A percentile compares a stretch with the other conserved stretches of the same genome.
Conservation (phyloP, 2,329 filamentous ascomycete species). For the Thielaviopsis euricoi region DNA sequence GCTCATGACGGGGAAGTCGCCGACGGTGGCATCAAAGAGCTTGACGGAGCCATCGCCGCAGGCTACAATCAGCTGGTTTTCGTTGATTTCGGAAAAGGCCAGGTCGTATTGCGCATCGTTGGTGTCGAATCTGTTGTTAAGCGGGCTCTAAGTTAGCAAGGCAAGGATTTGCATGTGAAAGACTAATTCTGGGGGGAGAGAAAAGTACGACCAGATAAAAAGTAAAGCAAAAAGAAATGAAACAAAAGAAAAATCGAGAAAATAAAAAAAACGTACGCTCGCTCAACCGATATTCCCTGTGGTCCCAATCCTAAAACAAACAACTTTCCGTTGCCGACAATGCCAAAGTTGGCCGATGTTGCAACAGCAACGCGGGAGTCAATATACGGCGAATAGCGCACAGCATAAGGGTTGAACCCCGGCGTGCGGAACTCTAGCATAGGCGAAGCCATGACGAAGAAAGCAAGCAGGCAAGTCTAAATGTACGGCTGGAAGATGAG, state of each 20-base stretch:
- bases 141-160: not conserved
- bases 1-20: conserved; percentile 74
- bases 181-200: not conserved
- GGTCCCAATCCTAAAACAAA: conserved; percentile 72
- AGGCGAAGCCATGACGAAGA: conserved; percentile 25
- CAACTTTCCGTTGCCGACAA: conserved; percentile 86
- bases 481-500: not conserved
- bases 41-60: conserved; percentile 91
- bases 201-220: not conserved
- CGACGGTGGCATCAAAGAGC: conserved; percentile 70
- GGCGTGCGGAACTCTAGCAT: conserved; percentile 93
- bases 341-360: conserved; percentile 84
- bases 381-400: conserved; percentile 98
- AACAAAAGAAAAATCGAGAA: not conserved
- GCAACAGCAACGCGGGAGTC: conserved; percentile 86
- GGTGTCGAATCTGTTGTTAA: conserved; percentile 62
- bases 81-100: conserved; percentile 89
- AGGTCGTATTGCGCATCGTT: conserved; percentile 94
- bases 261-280: conserved; percentile 39
- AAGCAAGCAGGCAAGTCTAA: not conserved
- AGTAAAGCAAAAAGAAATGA: not conserved
- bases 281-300: conserved; percentile 62
- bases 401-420: conserved; percentile 89
- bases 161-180: not conserved
- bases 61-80: conserved; percentile 79